These are phyloP conservation scores for Pseudoturritis turrita DNA, from an alignment of 345 rosid species.

Conservation along the genomic window DNA sequence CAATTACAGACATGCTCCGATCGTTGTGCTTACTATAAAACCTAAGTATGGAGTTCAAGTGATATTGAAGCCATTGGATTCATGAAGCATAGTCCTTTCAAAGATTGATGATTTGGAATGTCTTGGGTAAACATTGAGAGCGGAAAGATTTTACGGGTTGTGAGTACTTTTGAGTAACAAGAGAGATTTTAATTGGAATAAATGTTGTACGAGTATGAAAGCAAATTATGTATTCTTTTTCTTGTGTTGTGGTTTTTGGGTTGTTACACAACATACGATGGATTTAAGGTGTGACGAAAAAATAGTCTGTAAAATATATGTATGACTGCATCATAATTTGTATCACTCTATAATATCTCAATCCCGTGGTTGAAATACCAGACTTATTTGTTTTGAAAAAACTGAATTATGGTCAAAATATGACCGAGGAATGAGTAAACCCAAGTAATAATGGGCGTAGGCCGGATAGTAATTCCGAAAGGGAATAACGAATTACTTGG, in stretches of 20 bases:
- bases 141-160: background rate
- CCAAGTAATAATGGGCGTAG: too few relatives aligned
- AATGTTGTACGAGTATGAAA: background rate
- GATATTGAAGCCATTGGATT: slow-evolving; percentile 43
- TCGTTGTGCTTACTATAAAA: slow-evolving; percentile 63
- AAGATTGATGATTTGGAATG: background rate
- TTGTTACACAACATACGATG: background rate
- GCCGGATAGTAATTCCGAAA: too few relatives aligned
- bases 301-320: too few relatives aligned
- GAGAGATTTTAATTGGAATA: slow-evolving; percentile 1
- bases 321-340: too few relatives aligned
- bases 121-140: background rate
- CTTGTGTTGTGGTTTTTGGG: background rate
- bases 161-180: background rate
- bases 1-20: slow-evolving; percentile 69
- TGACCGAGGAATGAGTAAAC: too few relatives aligned
- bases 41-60: slow-evolving; percentile 80
- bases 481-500: too few relatives aligned
- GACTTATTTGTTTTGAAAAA: too few relatives aligned
- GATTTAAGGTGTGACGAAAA: background rate
- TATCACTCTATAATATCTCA: too few relatives aligned
- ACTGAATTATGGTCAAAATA: too few relatives aligned
- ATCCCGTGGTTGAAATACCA: too few relatives aligned
- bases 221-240: background rate
- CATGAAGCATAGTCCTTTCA: background rate